Evolutionary conservation across 2,329 filamentous ascomycete species (phyloP), one percentile per base, ranked within the genome.

Genomic region (Camillea tinctor): DNA sequence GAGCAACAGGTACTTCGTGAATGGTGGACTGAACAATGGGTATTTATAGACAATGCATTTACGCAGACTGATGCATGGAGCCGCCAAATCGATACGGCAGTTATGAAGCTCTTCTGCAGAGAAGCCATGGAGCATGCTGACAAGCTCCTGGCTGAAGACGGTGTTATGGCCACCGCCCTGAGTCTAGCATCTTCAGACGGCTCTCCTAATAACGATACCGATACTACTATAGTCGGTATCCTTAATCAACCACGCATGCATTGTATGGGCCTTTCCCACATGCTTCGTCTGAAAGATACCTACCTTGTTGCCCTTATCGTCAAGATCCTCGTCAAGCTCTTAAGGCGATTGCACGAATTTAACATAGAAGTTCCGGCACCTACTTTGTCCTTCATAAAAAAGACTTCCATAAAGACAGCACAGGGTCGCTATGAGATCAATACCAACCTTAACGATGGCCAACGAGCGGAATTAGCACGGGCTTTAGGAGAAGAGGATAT

Each of bases 101-200:
- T 86, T 57, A 93, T 99, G 91, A 89, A 93, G 69, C 88, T 97
- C 59, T 97, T 98, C 70, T 97, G 93, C 72, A 88, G 95, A 66
- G 92, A 97, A 71, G 91, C 91, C 15, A 99, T 99, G 86, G 92
- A 98, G 69, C 91, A 97, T 71, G 93, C 94, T 0, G 91, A 96
- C 70, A 84, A 85, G 40, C 82, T 97, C 1, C 91, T 98, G 71
- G 88, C 91, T 49, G 88, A 97, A 68, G 95, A 96, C 73, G 88
- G 88, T 55, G 84, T 97, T 60, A 88, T 99, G 64, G 86, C 91
- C 1, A 90, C 88, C 52, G 90, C 91, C 13, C 74, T 93, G 44
- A 73, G 72, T 55, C 66, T 68, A 1, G 60, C 68, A 54, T 67
- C 72, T 24, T 69, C 70, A 23, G 72, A 71, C 21, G 70, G 70